phyloP scores from a whole-genome alignment of 805 yeast species.

The Metschnikowia lachancei region DNA sequence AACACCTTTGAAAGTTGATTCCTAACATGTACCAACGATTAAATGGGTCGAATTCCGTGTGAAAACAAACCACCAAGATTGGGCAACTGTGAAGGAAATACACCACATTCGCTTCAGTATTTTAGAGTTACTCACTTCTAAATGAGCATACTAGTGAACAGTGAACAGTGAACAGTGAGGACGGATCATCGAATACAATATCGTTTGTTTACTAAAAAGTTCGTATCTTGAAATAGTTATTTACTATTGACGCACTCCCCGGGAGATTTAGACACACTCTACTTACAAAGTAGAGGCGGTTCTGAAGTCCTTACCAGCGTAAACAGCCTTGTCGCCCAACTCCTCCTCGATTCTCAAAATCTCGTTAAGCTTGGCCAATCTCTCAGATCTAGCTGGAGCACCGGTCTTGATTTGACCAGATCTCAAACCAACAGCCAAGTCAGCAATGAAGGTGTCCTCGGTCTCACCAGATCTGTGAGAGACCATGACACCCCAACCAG shows the following conservation, averaged over 20 bases:
- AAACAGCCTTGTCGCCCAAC: constrained; percentile 95
- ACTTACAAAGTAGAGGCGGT: constrained; percentile 39
- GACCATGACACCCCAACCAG: constrained; percentile 99
- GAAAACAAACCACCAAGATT: too few species aligned
- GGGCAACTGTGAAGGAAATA: too few species aligned
- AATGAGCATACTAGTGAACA: too few species aligned
- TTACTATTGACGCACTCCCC: constrained; percentile 5
- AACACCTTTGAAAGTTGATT: too few species aligned
- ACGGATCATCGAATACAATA: too few species aligned
- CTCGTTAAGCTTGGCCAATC: constrained; percentile 99
- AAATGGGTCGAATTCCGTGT: too few species aligned
- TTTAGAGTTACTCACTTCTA: too few species aligned
- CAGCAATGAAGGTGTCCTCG: constrained; percentile 98
- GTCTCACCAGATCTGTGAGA: constrained; percentile 99
- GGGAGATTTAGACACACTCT: not conserved
- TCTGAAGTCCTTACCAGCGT: constrained; percentile 93
- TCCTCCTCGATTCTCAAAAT: constrained; percentile 97
- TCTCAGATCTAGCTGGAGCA: constrained; percentile 99
- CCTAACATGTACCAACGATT: too few species aligned
- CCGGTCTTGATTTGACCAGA: constrained; percentile 99
- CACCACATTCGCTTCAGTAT: too few species aligned
- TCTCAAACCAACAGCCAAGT: constrained; percentile 96
- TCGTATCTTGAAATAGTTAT: constrained; percentile 9
- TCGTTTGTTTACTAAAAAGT: constrained; percentile 1
- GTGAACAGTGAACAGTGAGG: too few species aligned